Evolutionary conservation across 1,284 basidiomycete species (phyloP).

Genomic region (Ceratobasidium sp.): DNA sequence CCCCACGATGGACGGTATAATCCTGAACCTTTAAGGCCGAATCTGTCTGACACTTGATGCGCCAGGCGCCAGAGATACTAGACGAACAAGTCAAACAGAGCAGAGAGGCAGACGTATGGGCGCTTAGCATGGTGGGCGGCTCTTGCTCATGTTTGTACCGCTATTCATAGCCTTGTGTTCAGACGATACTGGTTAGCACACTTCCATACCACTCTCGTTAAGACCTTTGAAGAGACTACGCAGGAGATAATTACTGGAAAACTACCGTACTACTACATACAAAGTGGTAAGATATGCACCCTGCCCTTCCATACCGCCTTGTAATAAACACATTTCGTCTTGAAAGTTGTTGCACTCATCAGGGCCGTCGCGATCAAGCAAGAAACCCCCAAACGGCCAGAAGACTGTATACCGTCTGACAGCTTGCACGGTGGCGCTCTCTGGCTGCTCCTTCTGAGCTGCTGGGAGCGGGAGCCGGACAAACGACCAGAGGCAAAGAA

Average conservation of each 20-base stretch:
- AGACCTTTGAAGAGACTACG: not conserved
- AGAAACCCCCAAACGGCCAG: not conserved
- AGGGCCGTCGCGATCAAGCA: not conserved
- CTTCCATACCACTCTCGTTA: not conserved
- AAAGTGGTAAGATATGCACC: not conserved
- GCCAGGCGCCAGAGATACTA: slow-evolving; percentile 2
- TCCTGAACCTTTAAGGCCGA: not conserved
- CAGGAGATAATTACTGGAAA: not conserved
- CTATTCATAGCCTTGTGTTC: not conserved
- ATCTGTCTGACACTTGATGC: not conserved
- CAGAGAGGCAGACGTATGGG: not conserved
- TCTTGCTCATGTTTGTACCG: too few species aligned
- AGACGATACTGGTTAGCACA: not conserved
- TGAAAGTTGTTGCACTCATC: not conserved
- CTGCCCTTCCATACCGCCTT: too few species aligned
- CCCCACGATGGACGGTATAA: not conserved
- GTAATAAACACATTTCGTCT: not conserved
- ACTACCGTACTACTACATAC: not conserved
- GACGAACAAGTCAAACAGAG: not conserved
- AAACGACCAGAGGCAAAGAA: not conserved
- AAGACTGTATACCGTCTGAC: not conserved
- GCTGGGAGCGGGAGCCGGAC: slow-evolving; percentile 1
- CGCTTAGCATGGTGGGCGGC: not conserved
- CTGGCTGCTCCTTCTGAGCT: slow-evolving; percentile 4
- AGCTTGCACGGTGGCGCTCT: not conserved